Conservation (phyloP, 1,284 basidiomycete genomes). For the Laetiporus sulphureus region DNA sequence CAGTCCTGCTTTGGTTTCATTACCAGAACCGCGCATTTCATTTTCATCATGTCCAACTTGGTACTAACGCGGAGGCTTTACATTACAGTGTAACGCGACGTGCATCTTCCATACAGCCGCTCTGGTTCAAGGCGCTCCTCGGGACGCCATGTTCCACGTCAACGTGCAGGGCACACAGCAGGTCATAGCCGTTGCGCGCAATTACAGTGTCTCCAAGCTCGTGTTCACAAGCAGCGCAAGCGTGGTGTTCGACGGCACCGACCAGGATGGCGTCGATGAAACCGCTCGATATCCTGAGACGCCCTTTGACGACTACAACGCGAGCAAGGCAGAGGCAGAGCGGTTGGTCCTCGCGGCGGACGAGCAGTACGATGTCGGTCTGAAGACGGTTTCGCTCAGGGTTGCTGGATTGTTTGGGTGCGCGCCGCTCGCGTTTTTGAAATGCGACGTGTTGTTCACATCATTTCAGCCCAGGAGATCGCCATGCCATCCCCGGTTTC, state of each 20-base stretch:
- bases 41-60: no score
- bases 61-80: no score
- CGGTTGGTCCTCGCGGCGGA: conserved; percentile 51
- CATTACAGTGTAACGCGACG: conserved; percentile 39
- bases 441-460: neutral
- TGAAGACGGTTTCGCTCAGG: conserved; percentile 51
- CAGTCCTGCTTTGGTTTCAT: no score
- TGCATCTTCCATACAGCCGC: conserved; percentile 20
- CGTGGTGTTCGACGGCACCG: conserved; percentile 50
- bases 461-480: conserved; percentile 23
- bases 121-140: conserved; percentile 14
- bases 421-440: conserved; percentile 25
- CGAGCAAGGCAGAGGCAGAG: conserved; percentile 61
- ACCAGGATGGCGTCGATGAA: conserved; percentile 56
- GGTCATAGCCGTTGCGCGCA: conserved; percentile 39
- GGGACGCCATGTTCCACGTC: conserved; percentile 49
- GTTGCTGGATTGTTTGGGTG: conserved; percentile 64
- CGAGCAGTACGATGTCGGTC: conserved; percentile 30
- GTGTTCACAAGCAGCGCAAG: conserved; percentile 60
- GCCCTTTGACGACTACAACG: conserved; percentile 55
- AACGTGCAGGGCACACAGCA: conserved; percentile 56
- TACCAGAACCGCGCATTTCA: no score
- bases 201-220: conserved; percentile 42
- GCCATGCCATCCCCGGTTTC: conserved; percentile 2
- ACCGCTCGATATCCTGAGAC: conserved; percentile 44